phyloP scores from a whole-genome alignment of 768 basidiomycete species.

The Tulasnella sp. region DNA sequence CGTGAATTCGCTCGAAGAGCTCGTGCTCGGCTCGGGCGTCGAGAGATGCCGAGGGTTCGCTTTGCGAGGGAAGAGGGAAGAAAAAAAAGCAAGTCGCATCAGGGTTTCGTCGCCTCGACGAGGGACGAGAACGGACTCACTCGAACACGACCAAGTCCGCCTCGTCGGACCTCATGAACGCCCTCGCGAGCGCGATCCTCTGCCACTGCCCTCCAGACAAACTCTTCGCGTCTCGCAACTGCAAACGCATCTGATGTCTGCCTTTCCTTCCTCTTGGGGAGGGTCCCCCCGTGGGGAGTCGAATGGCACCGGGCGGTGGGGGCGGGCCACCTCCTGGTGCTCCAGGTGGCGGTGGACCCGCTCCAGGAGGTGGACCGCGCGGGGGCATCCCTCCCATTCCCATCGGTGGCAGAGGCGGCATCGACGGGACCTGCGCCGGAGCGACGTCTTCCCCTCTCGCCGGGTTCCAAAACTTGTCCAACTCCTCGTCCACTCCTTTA shows the following conservation, averaged over 20 bases:
- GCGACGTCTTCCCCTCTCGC: neutral
- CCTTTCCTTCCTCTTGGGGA: neutral
- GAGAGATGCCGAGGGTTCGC: conserved; percentile 23
- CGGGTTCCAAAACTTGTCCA: conserved; percentile 31
- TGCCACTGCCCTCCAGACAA: conserved; percentile 51
- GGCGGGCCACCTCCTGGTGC: neutral
- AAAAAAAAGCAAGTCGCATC: neutral
- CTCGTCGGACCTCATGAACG: conserved; percentile 66
- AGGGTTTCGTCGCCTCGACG: neutral
- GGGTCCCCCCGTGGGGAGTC: neutral
- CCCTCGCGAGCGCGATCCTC: conserved; percentile 71
- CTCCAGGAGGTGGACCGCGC: too few relatives aligned
- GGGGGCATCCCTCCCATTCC: neutral
- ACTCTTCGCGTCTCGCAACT: neutral
- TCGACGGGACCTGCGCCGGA: neutral
- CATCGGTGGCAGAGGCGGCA: neutral
- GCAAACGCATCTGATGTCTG: neutral
- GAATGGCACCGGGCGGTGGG: neutral
- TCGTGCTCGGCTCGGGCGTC: conserved; percentile 50
- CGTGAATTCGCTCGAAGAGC: conserved; percentile 44
- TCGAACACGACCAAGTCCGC: conserved; percentile 77
- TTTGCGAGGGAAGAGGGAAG: neutral
- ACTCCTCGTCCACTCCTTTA: conserved; percentile 56
- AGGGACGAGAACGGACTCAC: too few relatives aligned
- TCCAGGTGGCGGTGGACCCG: neutral